Evolutionary conservation across 2,329 filamentous ascomycete genomes (phyloP).

Genomic region (Colletotrichum spinosum): DNA sequence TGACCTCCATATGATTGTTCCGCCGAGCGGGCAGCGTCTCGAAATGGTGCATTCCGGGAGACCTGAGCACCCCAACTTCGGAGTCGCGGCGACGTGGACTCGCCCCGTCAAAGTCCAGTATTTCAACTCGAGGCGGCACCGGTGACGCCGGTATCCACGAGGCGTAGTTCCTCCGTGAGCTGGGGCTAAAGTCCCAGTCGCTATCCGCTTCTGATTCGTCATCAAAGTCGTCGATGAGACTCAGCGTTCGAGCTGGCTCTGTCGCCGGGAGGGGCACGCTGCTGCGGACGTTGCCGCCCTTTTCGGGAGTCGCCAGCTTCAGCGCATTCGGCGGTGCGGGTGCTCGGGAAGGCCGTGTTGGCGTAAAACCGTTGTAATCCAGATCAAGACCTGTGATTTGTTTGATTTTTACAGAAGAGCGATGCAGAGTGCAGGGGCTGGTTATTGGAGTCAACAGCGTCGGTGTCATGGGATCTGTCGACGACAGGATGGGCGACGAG

Average conservation of each 20-base stretch:
- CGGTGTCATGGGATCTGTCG: neutral
- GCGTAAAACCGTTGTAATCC: slow-evolving; percentile 33
- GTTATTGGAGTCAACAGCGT: slow-evolving; percentile 13
- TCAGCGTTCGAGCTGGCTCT: slow-evolving; percentile 34
- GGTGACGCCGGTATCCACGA: slow-evolving; percentile 36
- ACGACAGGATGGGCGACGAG: neutral
- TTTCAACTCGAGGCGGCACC: slow-evolving; percentile 30
- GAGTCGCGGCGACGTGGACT: slow-evolving; percentile 35
- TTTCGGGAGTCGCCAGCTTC: slow-evolving; percentile 11
- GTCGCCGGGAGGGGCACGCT: slow-evolving; percentile 14
- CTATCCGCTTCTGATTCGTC: slow-evolving; percentile 32
- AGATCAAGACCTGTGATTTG: slow-evolving; percentile 56
- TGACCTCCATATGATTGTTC: slow-evolving; percentile 38
- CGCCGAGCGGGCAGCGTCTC: slow-evolving; percentile 36
- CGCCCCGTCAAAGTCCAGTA: slow-evolving; percentile 27
- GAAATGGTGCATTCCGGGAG: slow-evolving; percentile 38
- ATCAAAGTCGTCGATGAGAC: slow-evolving; percentile 27
- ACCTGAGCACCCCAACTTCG: slow-evolving; percentile 28
- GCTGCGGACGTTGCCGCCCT: slow-evolving; percentile 10
- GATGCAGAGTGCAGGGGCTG: slow-evolving; percentile 41
- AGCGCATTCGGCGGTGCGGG: neutral
- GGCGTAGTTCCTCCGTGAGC: slow-evolving; percentile 18
- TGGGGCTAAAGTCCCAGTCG: slow-evolving; percentile 34
- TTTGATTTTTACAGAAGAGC: slow-evolving; percentile 53
- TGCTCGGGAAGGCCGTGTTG: slow-evolving; percentile 9